phyloP scores from a whole-genome alignment of 116 monocot species.

The Posidonia oceanica region DNA sequence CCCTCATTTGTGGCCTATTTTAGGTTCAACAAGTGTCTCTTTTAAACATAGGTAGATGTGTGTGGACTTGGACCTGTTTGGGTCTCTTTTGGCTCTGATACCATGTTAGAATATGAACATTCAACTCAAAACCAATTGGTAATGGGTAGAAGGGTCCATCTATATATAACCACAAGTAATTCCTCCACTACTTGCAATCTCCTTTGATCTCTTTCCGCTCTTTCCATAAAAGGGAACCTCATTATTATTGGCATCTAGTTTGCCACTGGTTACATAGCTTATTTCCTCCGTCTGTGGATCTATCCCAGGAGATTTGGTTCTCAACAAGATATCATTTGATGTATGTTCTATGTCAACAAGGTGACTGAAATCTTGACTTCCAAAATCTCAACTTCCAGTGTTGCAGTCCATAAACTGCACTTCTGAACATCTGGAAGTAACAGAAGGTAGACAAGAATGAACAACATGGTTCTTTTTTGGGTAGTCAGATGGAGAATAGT shows the following conservation, averaged over 20 bases:
- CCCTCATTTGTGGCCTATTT: no score
- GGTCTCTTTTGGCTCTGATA: no score
- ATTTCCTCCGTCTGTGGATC: neutral
- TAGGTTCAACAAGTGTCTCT: no score
- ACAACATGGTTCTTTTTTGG: neutral
- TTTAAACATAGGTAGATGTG: no score
- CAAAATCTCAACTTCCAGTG: neutral
- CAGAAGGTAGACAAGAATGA: conserved; percentile 2
- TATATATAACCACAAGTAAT: no score
- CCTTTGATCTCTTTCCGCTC: neutral
- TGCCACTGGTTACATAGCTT: neutral
- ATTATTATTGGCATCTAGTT: neutral
- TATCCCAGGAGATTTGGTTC: neutral
- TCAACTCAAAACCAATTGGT: no score
- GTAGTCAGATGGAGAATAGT: neutral
- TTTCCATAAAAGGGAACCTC: neutral
- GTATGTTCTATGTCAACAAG: neutral
- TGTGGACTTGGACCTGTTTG: no score
- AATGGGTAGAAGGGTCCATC: no score
- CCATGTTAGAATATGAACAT: no score
- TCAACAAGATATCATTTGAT: neutral
- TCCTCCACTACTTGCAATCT: neutral
- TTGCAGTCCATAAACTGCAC: neutral
- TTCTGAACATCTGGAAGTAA: neutral
- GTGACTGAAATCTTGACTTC: neutral